phyloP scores from a whole-genome alignment of 2,329 filamentous ascomycete species.

The Penicillium sp. region DNA sequence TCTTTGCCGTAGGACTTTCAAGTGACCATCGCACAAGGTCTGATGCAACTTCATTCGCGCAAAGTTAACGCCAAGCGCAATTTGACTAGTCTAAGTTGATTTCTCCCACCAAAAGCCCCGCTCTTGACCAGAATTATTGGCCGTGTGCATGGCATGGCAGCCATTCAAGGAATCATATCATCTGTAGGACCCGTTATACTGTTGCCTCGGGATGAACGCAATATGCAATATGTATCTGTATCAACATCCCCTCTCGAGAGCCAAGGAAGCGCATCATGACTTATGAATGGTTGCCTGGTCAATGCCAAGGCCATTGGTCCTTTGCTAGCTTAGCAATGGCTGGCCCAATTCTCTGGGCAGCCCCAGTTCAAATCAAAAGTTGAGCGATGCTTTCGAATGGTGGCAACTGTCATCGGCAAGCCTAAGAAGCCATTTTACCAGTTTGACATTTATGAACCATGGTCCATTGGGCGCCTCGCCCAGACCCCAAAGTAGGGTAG shows the following conservation, averaged over 20 bases:
- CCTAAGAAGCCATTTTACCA: slow-evolving; percentile 20
- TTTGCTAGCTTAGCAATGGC: slow-evolving; percentile 5
- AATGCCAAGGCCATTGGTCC: slow-evolving; percentile 21
- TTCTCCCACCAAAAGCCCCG: slow-evolving; percentile 8
- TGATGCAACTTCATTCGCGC: neutral
- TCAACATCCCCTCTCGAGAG: neutral
- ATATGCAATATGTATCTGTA: neutral
- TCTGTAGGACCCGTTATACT: slow-evolving; percentile 5
- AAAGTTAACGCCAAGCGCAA: slow-evolving; percentile 3
- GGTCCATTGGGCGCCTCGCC: slow-evolving; percentile 14
- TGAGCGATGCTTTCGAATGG: neutral
- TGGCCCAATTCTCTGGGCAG: neutral
- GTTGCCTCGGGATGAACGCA: slow-evolving; percentile 13
- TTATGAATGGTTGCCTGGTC: slow-evolving; percentile 16
- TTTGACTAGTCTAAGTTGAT: slow-evolving; percentile 7
- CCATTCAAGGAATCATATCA: neutral
- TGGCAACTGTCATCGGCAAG: slow-evolving; percentile 30
- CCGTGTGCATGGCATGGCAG: neutral
- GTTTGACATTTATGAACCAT: slow-evolving; percentile 19
- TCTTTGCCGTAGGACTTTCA: neutral
- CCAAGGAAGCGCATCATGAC: slow-evolving; percentile 13
- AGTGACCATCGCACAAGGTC: neutral
- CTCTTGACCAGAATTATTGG: neutral
- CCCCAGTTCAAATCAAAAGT: neutral
- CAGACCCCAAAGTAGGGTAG: neutral